Conservation (phyloP, 148 eudicot species). For the Chenopodium formosanum region DNA sequence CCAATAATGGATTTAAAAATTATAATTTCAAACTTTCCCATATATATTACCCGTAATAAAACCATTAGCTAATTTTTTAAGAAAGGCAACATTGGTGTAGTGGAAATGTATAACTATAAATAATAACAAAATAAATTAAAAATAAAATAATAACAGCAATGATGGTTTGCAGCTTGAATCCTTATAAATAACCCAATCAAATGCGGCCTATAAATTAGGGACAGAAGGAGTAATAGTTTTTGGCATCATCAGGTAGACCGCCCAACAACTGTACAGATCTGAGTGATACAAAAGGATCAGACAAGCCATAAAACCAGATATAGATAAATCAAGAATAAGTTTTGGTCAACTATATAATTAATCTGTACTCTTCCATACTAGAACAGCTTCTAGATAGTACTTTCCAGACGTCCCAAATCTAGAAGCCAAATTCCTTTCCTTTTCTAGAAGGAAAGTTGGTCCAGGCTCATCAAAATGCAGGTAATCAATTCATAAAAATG, state of each 20-base stretch:
- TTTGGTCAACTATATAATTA: slow-evolving; percentile 17
- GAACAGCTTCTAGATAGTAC: background rate
- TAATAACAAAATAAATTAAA: no score
- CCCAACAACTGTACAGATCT: slow-evolving; percentile 13
- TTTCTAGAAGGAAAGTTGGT: background rate
- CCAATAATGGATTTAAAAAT: background rate
- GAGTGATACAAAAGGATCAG: slow-evolving; percentile 17
- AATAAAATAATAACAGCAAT: no score
- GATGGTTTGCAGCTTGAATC: background rate
- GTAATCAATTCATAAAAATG: background rate
- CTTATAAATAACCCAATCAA: background rate
- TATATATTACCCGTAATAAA: background rate
- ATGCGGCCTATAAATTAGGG: background rate
- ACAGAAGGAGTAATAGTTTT: background rate
- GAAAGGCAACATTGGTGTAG: background rate
- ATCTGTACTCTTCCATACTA: slow-evolving; percentile 5
- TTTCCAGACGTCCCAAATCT: background rate
- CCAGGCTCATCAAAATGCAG: background rate
- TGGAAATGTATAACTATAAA: background rate
- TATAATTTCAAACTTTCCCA: background rate
- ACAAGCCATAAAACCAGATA: slow-evolving; percentile 2
- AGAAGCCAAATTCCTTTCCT: slow-evolving; percentile 4
- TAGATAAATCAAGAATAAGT: slow-evolving; percentile 4
- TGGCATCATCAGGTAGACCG: slow-evolving; percentile 5
- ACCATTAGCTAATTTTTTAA: background rate